Base-by-base conservation (phyloP, 2,329 filamentous ascomycete genomes). In the Xylariaceae sp. region DNA sequence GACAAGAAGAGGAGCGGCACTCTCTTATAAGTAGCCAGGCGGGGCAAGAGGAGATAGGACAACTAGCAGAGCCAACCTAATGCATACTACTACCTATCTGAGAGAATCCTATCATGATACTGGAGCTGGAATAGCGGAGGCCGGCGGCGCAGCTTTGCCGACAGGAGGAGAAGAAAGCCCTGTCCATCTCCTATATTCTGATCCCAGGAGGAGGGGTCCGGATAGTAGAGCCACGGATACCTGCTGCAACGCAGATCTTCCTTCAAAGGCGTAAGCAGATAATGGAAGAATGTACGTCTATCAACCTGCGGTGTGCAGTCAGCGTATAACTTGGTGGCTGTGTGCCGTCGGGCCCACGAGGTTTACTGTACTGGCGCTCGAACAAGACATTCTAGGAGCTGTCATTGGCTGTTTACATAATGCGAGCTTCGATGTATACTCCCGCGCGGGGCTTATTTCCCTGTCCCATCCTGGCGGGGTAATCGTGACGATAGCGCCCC, bases 191-290 rank as follows among this genome's bases (percentile, higher is more conserved):
- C 19, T 25, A 19, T 16, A 17, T 23, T 7, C 25, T 29, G 8
- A 7, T n/a, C 19, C 34, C 17, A 20, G 19, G 23, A 29, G 36
- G 32, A 37, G 44, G 34, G 36, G 33, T 36, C 38, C 37, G 40
- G 22, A 39, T 42, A 44, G 41, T 32, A 44, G 27, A 16, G 32
- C 36, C 29, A 41, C 38, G 43, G 29, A 12, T 29, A 40, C 50
- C 45, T 50, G 44, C 49, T 48, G 47, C 46, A 52, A 44, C 39
- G 46, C 29, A 47, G 42, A 51, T 49, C 52, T n/a, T n/a, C n/a
- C 44, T 22, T 45, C 21, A 27, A 23, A 22, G 29, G 19, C 25
- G 49, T 52, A 48, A 52, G 51, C 51, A 44, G 47, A 38, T 48
- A 47, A 42, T 14, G 8, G 14, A 29, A 29, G 8, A n/a, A n/a